Conservation (phyloP, 2,329 filamentous ascomycete species). For the Pseudocercospora eumusae region DNA sequence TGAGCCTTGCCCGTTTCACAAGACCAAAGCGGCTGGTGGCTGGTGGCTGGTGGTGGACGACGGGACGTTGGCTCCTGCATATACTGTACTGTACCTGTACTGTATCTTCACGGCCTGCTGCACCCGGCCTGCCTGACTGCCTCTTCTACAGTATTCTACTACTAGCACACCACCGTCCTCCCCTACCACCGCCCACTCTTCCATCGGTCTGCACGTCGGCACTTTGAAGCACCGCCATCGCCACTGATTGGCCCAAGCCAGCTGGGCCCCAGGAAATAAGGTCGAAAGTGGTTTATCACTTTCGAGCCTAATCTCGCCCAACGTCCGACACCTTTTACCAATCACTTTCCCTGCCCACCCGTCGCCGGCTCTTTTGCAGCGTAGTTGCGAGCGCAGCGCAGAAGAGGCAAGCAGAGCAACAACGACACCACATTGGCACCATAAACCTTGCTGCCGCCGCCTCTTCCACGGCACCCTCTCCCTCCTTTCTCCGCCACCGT, state of each 20-base stretch:
- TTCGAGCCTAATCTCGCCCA: conserved; percentile 13
- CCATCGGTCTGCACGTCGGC: conserved; percentile 19
- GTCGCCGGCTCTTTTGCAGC: conserved; percentile 11
- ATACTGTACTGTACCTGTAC: too few relatives aligned
- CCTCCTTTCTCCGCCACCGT: neutral
- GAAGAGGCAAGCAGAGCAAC: neutral
- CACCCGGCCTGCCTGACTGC: neutral
- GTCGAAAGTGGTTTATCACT: conserved; percentile 15
- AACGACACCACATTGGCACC: neutral
- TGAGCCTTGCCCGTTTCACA: neutral
- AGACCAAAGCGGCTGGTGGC: neutral
- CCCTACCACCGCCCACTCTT: conserved; percentile 1
- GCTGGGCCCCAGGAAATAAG: conserved; percentile 20
- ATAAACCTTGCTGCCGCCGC: neutral
- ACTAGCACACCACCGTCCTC: neutral
- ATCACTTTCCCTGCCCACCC: conserved; percentile 25
- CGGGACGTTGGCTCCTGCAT: neutral
- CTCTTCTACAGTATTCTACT: too few relatives aligned
- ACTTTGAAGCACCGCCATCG: conserved; percentile 11
- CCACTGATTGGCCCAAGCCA: conserved; percentile 11
- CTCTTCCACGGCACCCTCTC: neutral
- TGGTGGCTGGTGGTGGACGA: too few relatives aligned
- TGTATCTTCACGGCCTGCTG: neutral
- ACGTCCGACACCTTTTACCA: conserved; percentile 23
- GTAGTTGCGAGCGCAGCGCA: neutral